A percentile compares a stretch with the other conserved stretches of the same genome.
Evolutionary conservation across 2,329 filamentous ascomycete species (phyloP).

Genomic region (Zarea fungicola): DNA sequence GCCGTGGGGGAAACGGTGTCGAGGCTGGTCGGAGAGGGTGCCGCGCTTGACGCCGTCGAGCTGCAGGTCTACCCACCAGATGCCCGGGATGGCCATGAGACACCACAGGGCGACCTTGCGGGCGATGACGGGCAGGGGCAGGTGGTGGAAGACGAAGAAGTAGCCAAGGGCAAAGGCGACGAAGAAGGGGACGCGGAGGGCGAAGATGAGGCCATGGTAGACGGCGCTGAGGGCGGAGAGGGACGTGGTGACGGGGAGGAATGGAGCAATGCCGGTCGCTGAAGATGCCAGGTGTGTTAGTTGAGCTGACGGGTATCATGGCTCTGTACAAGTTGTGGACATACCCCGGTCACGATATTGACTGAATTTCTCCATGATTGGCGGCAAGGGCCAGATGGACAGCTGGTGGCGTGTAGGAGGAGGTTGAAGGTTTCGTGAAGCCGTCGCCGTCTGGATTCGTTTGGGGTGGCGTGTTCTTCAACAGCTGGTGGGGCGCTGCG

Average conservation of each 20-base stretch:
- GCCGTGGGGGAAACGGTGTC: constrained; percentile 68
- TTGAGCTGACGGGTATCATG: background rate
- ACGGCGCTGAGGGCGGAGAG: constrained; percentile 58
- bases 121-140: constrained; percentile 57
- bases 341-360: constrained; percentile 85
- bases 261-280: constrained; percentile 96
- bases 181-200: constrained; percentile 74
- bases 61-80: constrained; percentile 99
- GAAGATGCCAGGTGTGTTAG: constrained; percentile 9
- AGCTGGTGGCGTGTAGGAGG: no score
- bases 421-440: no score
- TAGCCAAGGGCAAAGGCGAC: constrained; percentile 62
- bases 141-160: constrained; percentile 76
- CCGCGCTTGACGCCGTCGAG: constrained; percentile 95
- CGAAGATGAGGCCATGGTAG: constrained; percentile 67
- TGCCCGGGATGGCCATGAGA: constrained; percentile 79
- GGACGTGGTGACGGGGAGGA: constrained; percentile 73
- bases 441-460: no score
- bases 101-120: constrained; percentile 87
- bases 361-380: constrained; percentile 84
- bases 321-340: background rate
- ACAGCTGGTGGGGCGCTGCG: no score
- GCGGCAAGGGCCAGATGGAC: no score
- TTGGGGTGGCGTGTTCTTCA: no score
- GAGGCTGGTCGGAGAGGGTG: constrained; percentile 69